A percentile compares a stretch with the other conserved stretches of the same genome.
phyloP scores from a whole-genome alignment of 2,329 filamentous ascomycete genomes.

The Parastagonospora avenae region DNA sequence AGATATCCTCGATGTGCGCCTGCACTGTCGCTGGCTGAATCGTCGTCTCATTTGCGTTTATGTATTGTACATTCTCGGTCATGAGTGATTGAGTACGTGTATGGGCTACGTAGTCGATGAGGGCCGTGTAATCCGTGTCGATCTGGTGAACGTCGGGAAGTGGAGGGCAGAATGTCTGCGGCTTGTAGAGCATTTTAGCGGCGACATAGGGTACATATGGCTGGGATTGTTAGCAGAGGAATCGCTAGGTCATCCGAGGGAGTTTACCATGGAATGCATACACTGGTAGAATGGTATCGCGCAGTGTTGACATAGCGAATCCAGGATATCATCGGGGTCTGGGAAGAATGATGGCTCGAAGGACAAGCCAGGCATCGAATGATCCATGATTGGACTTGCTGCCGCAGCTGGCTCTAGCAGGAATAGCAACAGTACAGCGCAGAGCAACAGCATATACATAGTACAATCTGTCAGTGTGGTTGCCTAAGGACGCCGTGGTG shows the following conservation, averaged over 20 bases:
- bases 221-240: constrained; percentile 15
- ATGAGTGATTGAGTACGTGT: constrained; percentile 9
- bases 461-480: constrained; percentile 18
- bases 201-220: constrained; percentile 12
- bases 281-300: constrained; percentile 24
- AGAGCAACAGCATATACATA: constrained; percentile 37
- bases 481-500: constrained; percentile 27
- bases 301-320: constrained; percentile 33
- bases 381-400: constrained; percentile 31
- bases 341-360: constrained; percentile 27
- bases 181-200: constrained; percentile 3
- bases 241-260: not conserved
- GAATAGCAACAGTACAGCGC: constrained; percentile 33
- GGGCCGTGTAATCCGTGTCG: constrained; percentile 7
- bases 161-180: constrained; percentile 1
- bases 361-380: constrained; percentile 19
- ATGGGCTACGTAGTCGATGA: constrained; percentile 8
- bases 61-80: constrained; percentile 12
- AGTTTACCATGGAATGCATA: constrained; percentile 7
- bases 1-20: constrained; percentile 33
- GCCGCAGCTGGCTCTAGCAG: constrained; percentile 33
- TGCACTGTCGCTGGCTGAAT: constrained; percentile 33
- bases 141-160: constrained; percentile 8
- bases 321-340: constrained; percentile 33
- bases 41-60: constrained; percentile 35